These are phyloP conservation scores for Westerdykella ornata DNA, from an alignment of 2,329 filamentous ascomycete species.

Conservation along the genomic window DNA sequence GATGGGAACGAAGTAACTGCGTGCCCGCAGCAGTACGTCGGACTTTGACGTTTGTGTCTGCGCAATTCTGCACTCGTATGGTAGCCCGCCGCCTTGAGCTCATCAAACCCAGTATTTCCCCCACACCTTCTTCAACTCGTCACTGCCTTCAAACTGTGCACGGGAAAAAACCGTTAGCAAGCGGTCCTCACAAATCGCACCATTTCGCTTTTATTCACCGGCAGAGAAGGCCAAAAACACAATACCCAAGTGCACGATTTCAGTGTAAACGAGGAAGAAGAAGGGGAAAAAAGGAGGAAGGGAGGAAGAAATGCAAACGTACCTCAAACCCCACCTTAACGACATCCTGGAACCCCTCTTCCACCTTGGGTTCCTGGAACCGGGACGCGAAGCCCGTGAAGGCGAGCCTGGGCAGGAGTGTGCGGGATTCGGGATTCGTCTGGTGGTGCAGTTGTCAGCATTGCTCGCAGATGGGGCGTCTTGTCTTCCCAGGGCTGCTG, in stretches of 20 bases:
- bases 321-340: constrained; percentile 65
- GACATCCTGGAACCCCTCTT: constrained; percentile 82
- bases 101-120: constrained; percentile 64
- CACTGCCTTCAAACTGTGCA: constrained; percentile 58
- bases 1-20: no score
- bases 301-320: constrained; percentile 27
- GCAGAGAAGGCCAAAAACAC: no score
- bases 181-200: no score
- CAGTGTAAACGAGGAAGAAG: no score
- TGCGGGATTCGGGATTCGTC: constrained; percentile 77
- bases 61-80: no score
- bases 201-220: no score
- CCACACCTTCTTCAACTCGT: constrained; percentile 66
- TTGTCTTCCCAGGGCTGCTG: not conserved
- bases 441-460: constrained; percentile 29
- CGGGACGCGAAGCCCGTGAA: constrained; percentile 69
- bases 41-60: no score
- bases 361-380: constrained; percentile 62
- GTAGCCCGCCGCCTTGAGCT: no score
- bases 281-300: no score
- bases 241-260: no score
- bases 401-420: constrained; percentile 67
- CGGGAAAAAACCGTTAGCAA: not conserved
- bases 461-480: constrained; percentile 1
- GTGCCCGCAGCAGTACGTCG: no score